Percentiles rank a stretch among this genome's conserved stretches.
Conservation (phyloP, 1,284 basidiomycete genomes). For the Meira miltonrushii region DNA sequence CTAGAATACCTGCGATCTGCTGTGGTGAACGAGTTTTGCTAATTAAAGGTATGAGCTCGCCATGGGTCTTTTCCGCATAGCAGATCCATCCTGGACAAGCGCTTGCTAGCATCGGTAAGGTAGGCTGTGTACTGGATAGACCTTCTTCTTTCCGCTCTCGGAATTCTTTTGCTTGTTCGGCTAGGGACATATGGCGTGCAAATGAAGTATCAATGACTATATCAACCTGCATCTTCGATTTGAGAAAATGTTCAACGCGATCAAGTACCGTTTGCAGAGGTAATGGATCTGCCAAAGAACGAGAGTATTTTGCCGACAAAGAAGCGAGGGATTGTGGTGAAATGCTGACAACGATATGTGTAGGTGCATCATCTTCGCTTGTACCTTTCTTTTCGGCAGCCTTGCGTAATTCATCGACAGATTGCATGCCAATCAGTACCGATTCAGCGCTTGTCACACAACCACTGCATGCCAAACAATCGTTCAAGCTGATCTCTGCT, state of each 20-base stretch:
- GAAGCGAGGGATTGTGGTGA: constrained; percentile 89
- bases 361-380: neutral
- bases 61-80: constrained; percentile 94
- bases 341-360: constrained; percentile 40
- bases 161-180: constrained; percentile 80
- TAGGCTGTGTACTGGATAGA: constrained; percentile 21
- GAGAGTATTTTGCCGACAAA: constrained; percentile 53
- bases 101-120: constrained; percentile 83
- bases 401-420: constrained; percentile 78
- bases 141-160: constrained; percentile 22
- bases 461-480: constrained; percentile 89
- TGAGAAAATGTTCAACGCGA: constrained; percentile 56
- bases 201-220: constrained; percentile 90
- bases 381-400: constrained; percentile 21
- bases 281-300: constrained; percentile 31
- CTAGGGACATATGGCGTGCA: constrained; percentile 76
- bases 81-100: constrained; percentile 99
- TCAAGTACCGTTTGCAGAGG: constrained; percentile 51
- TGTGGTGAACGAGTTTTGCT: constrained; percentile 84
- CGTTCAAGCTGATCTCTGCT: constrained; percentile 90
- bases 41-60: constrained; percentile 84
- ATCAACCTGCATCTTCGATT: constrained; percentile 61
- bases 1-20: constrained; percentile 85
- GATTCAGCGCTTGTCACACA: constrained; percentile 98
- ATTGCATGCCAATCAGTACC: constrained; percentile 93